These are phyloP conservation scores for Pneumocystis sp. DNA, from an alignment of 1,139 yeast species.

Conservation along the genomic window DNA sequence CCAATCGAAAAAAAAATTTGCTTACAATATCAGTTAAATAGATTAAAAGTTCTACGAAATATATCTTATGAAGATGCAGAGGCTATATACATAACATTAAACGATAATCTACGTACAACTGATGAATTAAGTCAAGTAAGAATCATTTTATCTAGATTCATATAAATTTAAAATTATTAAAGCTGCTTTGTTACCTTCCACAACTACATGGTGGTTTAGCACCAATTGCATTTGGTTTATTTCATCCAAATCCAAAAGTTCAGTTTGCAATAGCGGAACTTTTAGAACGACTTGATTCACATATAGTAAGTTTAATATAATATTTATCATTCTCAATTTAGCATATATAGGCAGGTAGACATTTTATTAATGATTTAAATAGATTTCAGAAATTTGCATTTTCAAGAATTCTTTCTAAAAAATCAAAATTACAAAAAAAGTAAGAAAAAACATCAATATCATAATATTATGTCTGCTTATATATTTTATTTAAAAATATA, in stretches of 20 bases:
- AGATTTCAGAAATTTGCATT: constrained; percentile 21
- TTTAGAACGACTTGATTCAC: constrained; percentile 22
- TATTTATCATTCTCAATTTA: constrained; percentile 16
- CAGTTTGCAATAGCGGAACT: constrained; percentile 21
- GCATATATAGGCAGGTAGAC: constrained; percentile 7
- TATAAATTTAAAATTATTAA: background rate
- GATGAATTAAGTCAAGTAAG: constrained; percentile 21
- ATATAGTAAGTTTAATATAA: constrained; percentile 16
- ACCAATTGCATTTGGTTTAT: constrained; percentile 24
- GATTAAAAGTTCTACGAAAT: constrained; percentile 18
- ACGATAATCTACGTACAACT: constrained; percentile 17
- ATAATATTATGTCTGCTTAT: background rate
- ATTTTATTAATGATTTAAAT: constrained; percentile 19
- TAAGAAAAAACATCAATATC: background rate
- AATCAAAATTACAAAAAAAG: constrained; percentile 1
- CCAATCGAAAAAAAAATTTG: constrained; percentile 22
- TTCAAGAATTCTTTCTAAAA: constrained; percentile 1
- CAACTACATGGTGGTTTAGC: constrained; percentile 16
- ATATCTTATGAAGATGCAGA: constrained; percentile 23
- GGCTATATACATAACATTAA: constrained; percentile 7
- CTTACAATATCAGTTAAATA: constrained; percentile 23
- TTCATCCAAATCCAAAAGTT: constrained; percentile 22
- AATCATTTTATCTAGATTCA: background rate
- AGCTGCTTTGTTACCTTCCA: constrained; percentile 18
- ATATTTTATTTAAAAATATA: background rate